Base-by-base conservation (phyloP, 441 rosid genomes). In the Euphorbia celastroides region DNA sequence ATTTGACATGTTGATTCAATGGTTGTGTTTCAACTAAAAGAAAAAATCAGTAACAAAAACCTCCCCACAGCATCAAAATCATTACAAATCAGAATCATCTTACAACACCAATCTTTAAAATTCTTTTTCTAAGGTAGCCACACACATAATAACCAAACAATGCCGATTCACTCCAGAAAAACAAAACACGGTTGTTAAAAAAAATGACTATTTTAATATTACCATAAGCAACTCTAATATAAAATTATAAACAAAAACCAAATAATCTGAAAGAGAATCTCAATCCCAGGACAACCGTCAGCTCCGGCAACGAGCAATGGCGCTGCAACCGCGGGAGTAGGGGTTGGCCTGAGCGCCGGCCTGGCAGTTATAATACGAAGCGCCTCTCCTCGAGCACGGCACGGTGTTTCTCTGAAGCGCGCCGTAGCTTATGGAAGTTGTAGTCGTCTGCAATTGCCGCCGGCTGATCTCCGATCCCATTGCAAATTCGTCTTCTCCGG, bases 321-420 rank as follows among this genome's bases (percentile, higher is more conserved):
- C 38, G 70, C 86, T 90, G 85, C 98, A 93, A 44, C 95, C 97
- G 59, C 97, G 96, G 76, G 60, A 28, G 74, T 93, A 93, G 56
- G 98, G 97, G 72, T 93, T 93, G 60, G 96, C 86, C 80, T 81
- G 74, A 48, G 84, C 91, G 20, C 94, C 90, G 46, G 80, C 77
- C 74, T 66, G 77, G 77, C 98, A 93, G 80, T 90, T 90, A 79
- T 93, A 93, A 77, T 93, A 93, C 17, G 98, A 90, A 3, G 96
- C 87, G 31, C 98, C 97, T 69, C 98, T 93, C 3, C 80, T 79
- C 7, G 97, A 90, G 69, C 98, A 93, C 25, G 98, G 98, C 16
- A 86, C 88, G 7, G 79, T 73, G 79, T 86, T 75, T 81, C 84
- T 86, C 88, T 71, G 86, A 76, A 93, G 79, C 17, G 96, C 94